Conservation (phyloP, 2,329 filamentous ascomycete genomes). For the Colletotrichum nymphaeae region DNA sequence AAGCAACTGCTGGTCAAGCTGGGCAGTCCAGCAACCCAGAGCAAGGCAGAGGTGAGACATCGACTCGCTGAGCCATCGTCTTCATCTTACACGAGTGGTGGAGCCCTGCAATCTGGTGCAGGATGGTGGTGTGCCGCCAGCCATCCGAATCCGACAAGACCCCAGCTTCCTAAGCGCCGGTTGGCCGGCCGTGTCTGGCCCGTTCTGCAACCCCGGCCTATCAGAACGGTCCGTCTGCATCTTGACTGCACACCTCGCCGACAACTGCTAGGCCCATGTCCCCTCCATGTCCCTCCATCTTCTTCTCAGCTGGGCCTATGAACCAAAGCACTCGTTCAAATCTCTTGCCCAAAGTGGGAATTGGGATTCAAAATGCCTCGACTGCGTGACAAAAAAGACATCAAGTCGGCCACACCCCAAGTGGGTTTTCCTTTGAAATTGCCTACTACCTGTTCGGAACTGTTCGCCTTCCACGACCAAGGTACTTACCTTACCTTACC, state of each 20-base stretch:
- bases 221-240: conserved; percentile 50
- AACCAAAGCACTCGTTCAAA: conserved; percentile 19
- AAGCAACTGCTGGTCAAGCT: conserved; percentile 44
- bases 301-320: conserved; percentile 33
- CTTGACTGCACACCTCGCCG: conserved; percentile 42
- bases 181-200: conserved; percentile 48
- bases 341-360: conserved; percentile 27
- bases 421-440: not conserved
- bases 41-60: conserved; percentile 60
- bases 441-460: conserved; percentile 1
- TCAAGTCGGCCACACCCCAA: conserved; percentile 24
- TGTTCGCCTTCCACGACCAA: conserved; percentile 6
- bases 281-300: conserved; percentile 18
- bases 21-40: conserved; percentile 40
- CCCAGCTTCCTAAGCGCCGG: conserved; percentile 60
- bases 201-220: conserved; percentile 52
- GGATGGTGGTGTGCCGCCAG: conserved; percentile 55
- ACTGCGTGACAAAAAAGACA: not conserved
- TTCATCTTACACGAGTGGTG: conserved; percentile 56
- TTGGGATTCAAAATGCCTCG: conserved; percentile 8
- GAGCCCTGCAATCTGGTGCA: conserved; percentile 49
- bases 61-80: conserved; percentile 54
- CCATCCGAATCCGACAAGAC: conserved; percentile 53
- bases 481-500: too few species aligned
- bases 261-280: conserved; percentile 39